These are phyloP conservation scores for Ustilago loliicola DNA, from an alignment of 1,284 basidiomycete genomes.

Conservation along the genomic window DNA sequence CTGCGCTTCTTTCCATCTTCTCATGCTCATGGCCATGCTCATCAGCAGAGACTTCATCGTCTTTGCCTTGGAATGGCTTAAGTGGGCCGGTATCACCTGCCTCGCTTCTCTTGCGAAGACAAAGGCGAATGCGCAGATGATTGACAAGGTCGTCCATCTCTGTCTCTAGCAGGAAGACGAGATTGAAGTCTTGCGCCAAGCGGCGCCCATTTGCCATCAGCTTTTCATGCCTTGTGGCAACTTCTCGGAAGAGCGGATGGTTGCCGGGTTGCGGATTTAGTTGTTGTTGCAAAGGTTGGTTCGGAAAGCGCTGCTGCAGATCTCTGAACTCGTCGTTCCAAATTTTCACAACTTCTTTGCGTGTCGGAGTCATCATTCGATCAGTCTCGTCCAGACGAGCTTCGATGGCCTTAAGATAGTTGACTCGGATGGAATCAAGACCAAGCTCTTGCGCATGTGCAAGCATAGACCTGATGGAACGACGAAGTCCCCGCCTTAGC, in stretches of 20 bases:
- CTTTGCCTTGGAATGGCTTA: neutral
- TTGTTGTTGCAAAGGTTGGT: neutral
- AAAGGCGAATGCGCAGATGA: neutral
- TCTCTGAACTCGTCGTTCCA: neutral
- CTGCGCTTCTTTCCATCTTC: neutral
- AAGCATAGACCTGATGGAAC: neutral
- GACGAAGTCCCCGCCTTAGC: neutral
- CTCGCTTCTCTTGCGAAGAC: neutral
- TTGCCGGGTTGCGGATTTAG: no score
- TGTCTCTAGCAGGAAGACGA: neutral
- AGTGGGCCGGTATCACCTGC: neutral
- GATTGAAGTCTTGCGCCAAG: neutral
- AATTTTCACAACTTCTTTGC: neutral
- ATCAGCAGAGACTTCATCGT: neutral
- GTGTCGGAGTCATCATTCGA: neutral
- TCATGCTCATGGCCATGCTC: neutral
- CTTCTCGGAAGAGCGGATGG: no score
- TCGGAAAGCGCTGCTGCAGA: neutral
- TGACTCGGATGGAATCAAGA: neutral
- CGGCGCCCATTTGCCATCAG: neutral
- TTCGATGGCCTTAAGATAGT: neutral
- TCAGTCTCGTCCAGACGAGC: constrained; percentile 1
- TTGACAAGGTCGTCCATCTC: neutral
- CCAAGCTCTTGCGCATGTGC: neutral
- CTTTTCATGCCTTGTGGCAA: neutral